Evolutionary conservation across 1,139 yeast species (phyloP).

Genomic region (Tardiomyces digboiensis): DNA sequence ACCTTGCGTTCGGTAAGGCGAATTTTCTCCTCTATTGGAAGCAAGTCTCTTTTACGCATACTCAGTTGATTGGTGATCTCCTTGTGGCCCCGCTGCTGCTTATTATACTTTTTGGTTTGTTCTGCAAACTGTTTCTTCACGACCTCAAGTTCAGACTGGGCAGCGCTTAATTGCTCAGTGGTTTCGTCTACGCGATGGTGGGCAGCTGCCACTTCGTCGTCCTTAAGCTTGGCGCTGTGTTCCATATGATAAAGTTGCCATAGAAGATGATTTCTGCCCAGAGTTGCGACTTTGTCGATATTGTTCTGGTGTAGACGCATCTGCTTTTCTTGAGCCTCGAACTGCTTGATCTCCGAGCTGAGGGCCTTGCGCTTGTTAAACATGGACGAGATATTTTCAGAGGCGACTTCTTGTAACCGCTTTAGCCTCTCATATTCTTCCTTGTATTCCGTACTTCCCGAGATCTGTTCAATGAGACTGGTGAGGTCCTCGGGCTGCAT

Average conservation of each 20-base stretch:
- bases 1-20: constrained; percentile 40
- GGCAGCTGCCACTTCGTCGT: background rate
- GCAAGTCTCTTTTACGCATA: constrained; percentile 27
- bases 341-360: constrained; percentile 70
- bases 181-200: background rate
- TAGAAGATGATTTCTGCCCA: constrained; percentile 43
- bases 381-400: constrained; percentile 32
- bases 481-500: constrained; percentile 76
- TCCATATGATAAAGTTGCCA: constrained; percentile 67
- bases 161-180: background rate
- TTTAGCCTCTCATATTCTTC: constrained; percentile 64
- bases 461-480: constrained; percentile 64
- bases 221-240: constrained; percentile 21
- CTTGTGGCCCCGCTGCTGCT: constrained; percentile 4
- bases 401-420: constrained; percentile 44
- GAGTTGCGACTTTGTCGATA: constrained; percentile 34
- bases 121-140: constrained; percentile 3
- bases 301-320: constrained; percentile 59
- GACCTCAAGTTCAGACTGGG: constrained; percentile 1
- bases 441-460: constrained; percentile 66
- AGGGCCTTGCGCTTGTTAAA: constrained; percentile 66
- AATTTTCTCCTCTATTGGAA: constrained; percentile 47
- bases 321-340: constrained; percentile 66
- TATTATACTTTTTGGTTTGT: background rate
- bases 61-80: constrained; percentile 6